Evolutionary conservation across 148 eudicot genomes (phyloP).

Genomic region (Cornus controversa): DNA sequence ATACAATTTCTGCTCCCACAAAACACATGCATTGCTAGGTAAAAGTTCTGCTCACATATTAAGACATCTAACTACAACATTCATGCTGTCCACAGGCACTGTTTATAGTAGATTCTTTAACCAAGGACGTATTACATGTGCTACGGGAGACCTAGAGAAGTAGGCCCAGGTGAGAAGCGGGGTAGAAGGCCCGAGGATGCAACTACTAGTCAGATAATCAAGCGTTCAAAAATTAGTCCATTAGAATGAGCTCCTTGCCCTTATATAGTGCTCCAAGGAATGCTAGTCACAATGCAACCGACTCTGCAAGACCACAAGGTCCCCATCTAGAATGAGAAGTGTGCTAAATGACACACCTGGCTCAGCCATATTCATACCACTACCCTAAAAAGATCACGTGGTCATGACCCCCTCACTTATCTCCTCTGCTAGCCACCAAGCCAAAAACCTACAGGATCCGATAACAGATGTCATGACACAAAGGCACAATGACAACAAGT

Average conservation of each 20-base stretch:
- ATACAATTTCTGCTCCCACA: neutral
- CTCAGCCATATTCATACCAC: neutral
- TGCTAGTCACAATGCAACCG: too few species aligned
- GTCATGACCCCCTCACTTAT: neutral
- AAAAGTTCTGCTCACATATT: neutral
- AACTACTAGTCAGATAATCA: neutral
- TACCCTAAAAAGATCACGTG: neutral
- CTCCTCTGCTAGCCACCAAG: neutral
- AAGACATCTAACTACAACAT: neutral
- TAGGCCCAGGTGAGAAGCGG: neutral
- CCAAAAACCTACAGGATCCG: neutral
- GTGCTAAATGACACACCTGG: neutral
- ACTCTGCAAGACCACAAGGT: neutral
- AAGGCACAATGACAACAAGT: neutral
- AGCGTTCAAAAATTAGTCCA: neutral
- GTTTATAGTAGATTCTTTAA: neutral
- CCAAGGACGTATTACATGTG: neutral
- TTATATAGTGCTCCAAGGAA: neutral
- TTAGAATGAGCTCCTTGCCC: neutral
- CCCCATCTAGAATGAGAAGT: neutral
- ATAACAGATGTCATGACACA: neutral
- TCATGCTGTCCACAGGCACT: neutral
- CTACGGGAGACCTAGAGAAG: neutral
- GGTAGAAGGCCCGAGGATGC: neutral
- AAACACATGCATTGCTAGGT: neutral